phyloP scores from a whole-genome alignment of 805 yeast genomes.

The Candida sakaeoensis region DNA sequence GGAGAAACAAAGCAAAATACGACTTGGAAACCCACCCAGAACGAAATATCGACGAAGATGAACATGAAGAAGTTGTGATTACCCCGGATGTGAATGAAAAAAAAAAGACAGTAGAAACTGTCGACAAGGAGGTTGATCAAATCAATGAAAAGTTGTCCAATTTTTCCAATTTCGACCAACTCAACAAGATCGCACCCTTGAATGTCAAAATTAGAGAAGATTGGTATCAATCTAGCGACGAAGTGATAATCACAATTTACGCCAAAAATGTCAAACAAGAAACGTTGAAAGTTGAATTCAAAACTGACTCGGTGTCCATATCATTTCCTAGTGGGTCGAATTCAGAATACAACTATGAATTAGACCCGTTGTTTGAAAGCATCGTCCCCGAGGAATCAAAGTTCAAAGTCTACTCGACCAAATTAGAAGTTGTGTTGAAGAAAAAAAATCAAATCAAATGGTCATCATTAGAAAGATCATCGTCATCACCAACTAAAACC shows the following conservation, averaged over 20 bases:
- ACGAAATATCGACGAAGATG: conserved; percentile 11
- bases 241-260: conserved; percentile 66
- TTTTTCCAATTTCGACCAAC: conserved; percentile 27
- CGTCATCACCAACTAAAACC: conserved; percentile 10
- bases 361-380: conserved; percentile 50
- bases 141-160: background rate
- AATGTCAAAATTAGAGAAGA: conserved; percentile 35
- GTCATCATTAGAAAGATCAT: conserved; percentile 45
- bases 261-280: conserved; percentile 61
- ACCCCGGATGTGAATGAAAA: background rate
- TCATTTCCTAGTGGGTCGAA: conserved; percentile 46
- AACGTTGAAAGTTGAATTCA: conserved; percentile 38
- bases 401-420: conserved; percentile 60
- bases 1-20: conserved; percentile 39
- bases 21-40: conserved; percentile 26
- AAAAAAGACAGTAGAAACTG: too few relatives aligned
- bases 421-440: conserved; percentile 62
- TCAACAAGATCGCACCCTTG: conserved; percentile 39
- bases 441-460: conserved; percentile 50
- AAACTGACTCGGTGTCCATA: conserved; percentile 32
- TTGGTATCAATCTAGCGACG: conserved; percentile 58
- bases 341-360: conserved; percentile 54
- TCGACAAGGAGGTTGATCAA: background rate
- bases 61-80: conserved; percentile 6
- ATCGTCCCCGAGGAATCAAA: conserved; percentile 47